Conservation (phyloP, 1,284 basidiomycete species). For the Apiotrichum domesticum region DNA sequence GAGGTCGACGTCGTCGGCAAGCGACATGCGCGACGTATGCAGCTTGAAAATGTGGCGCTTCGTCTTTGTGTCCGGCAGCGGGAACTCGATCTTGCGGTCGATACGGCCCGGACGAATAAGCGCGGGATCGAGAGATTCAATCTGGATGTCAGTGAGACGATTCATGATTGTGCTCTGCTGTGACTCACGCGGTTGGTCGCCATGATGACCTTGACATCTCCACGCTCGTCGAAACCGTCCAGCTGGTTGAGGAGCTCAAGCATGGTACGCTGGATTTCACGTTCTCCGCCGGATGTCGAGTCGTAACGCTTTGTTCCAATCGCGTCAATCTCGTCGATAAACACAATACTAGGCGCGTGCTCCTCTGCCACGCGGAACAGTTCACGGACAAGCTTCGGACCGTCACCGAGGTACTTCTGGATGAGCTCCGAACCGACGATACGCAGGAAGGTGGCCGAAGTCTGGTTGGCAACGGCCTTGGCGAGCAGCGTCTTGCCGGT, state of each 20-base stretch:
- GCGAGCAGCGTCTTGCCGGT: slow-evolving; percentile 98
- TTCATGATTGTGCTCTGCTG: not conserved
- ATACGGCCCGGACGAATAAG: slow-evolving; percentile 97
- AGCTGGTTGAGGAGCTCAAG: slow-evolving; percentile 70
- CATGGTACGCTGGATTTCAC: slow-evolving; percentile 74
- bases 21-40: slow-evolving; percentile 93
- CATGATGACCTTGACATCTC: slow-evolving; percentile 87
- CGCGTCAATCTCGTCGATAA: slow-evolving; percentile 99
- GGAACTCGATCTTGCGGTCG: slow-evolving; percentile 96
- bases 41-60: slow-evolving; percentile 97
- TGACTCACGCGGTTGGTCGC: slow-evolving; percentile 44
- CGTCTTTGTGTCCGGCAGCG: slow-evolving; percentile 89
- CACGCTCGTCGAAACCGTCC: slow-evolving; percentile 97
- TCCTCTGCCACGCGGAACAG: slow-evolving; percentile 96
- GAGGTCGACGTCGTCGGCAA: slow-evolving; percentile 84
- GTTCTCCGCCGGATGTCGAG: slow-evolving; percentile 93
- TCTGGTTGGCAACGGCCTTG: slow-evolving; percentile 98
- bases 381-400: slow-evolving; percentile 97
- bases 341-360: slow-evolving; percentile 95
- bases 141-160: slow-evolving; percentile 59
- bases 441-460: slow-evolving; percentile 95
- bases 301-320: slow-evolving; percentile 97
- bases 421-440: slow-evolving; percentile 98
- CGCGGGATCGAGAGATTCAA: slow-evolving; percentile 92
- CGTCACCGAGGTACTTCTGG: slow-evolving; percentile 98